Base-by-base conservation (phyloP, 2,329 filamentous ascomycete species). In the Whalleya microplaca region DNA sequence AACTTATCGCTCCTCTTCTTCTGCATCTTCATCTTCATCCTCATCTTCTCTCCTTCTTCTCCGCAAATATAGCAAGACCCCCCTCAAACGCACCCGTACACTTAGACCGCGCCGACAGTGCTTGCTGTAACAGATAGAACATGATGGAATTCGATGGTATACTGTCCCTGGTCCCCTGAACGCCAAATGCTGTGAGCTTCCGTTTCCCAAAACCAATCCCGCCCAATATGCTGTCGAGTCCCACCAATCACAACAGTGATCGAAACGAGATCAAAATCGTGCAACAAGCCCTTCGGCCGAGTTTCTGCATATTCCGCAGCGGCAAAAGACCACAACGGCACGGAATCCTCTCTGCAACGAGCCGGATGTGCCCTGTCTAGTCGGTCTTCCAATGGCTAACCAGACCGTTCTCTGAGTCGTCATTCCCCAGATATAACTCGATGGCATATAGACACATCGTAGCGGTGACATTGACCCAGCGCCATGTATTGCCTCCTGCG, bases 321-420 rank as follows among this genome's bases (percentile, higher is more conserved):
- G 40, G 21, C 21, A n/a, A 21, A 41, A 48, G 29, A 18, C 47
- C 50, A 23, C 48, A 44, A 10, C 41, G n/a, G n/a, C n/a, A n/a
- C n/a, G n/a, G n/a, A n/a, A n/a, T 37, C 27, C 41, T 29, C 47
- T 46, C 20, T 29, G 32, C 18, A 41, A 41, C 23, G 21, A 41
- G 42, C 37, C 43, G 6, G 27, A 48, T 51, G 18, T 18, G 19
- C 10, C 14, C 20, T 45, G 20, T 23, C 42, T 58, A 96, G 73
- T 97, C 94, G 20, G 88, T 89, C 79, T 98, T 98, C 93, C 94
- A 98, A 73, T 98, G 94, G 41, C 85, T 85, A 2, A 86, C 86
- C 55, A 92, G 73, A 27, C 84, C 81, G 29, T 84, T 82, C 66
- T 96, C 91, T 47, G 91, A 84, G 68, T 96, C 91, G 53, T 91